Evolutionary conservation across 169 alveolate genomes (phyloP).

Genomic region (Eimeria necatrix): DNA sequence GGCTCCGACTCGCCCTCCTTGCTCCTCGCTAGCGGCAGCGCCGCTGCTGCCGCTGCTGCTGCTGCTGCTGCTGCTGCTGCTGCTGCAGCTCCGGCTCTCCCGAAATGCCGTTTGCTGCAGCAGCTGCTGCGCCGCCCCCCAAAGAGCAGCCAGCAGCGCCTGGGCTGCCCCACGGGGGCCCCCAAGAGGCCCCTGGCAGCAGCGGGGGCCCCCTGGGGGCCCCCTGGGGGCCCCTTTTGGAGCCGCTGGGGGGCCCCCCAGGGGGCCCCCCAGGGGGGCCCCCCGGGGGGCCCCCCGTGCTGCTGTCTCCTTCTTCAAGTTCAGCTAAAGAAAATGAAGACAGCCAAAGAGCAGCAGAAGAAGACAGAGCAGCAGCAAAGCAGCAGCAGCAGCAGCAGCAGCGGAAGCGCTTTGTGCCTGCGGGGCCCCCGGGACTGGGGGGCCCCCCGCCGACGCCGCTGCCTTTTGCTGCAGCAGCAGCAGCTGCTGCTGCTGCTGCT

Average conservation of each 20-base stretch:
- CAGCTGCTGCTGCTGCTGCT: slow-evolving; percentile 21
- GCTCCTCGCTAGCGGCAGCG: not conserved
- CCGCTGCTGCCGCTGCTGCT: not conserved
- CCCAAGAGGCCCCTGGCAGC: not conserved
- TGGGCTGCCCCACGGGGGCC: not conserved
- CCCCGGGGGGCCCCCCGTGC: not conserved
- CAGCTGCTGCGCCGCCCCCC: not conserved
- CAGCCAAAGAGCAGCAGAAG: not conserved
- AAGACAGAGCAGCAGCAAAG: not conserved
- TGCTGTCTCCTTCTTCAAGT: slow-evolving; percentile 35
- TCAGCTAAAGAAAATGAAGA: slow-evolving; percentile 62
- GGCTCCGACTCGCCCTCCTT: not conserved
- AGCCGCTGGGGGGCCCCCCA: not conserved
- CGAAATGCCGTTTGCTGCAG: slow-evolving; percentile 20
- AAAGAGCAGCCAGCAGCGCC: not conserved
- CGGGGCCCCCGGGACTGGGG: not conserved
- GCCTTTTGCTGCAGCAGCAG: slow-evolving; percentile 41
- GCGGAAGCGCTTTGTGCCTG: slow-evolving; percentile 40
- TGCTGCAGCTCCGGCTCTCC: not conserved
- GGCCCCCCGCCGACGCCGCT: not conserved
- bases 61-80: not conserved
- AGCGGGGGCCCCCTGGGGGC: not conserved
- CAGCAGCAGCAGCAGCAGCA: slow-evolving; percentile 55
- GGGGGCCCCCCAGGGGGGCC: not conserved
- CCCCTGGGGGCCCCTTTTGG: not conserved